Evolutionary conservation across 768 basidiomycete species (phyloP).

Genomic region (Tulasnella calospora): DNA sequence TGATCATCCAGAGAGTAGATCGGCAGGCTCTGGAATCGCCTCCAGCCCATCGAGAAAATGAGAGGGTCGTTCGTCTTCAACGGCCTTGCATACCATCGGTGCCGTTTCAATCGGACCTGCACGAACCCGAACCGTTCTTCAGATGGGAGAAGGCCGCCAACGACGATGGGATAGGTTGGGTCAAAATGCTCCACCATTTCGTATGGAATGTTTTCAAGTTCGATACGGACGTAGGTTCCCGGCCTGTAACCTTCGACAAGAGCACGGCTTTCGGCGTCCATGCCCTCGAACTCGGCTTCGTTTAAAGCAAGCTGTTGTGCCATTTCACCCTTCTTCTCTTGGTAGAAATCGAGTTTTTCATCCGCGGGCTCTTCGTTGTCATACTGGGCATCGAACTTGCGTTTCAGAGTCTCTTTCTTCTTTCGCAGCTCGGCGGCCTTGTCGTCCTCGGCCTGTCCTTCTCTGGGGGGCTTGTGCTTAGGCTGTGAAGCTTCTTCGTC

Average conservation of each 20-base stretch:
- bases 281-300: conserved; percentile 73
- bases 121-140: conserved; percentile 92
- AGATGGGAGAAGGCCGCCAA: conserved; percentile 83
- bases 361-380: conserved; percentile 67
- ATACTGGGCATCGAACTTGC: conserved; percentile 95
- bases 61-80: conserved; percentile 97
- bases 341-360: conserved; percentile 78
- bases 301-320: conserved; percentile 77
- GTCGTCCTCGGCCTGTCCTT: conserved; percentile 34
- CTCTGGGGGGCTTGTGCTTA: conserved; percentile 11
- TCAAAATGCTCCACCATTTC: conserved; percentile 94
- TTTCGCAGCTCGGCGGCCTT: conserved; percentile 57
- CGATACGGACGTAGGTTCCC: conserved; percentile 88
- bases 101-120: conserved; percentile 92
- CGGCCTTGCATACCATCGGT: conserved; percentile 86
- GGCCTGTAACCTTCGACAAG: conserved; percentile 88
- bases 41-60: conserved; percentile 95
- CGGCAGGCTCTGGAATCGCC: conserved; percentile 90
- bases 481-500: conserved; percentile 23
- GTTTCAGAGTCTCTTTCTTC: conserved; percentile 88
- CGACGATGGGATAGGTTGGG: conserved; percentile 80
- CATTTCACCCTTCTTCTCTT: conserved; percentile 87
- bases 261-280: conserved; percentile 70
- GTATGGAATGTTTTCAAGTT: conserved; percentile 76
- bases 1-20: conserved; percentile 97